phyloP scores from a whole-genome alignment of 2,329 filamentous ascomycete genomes.

The Calonectria multiphialidica region DNA sequence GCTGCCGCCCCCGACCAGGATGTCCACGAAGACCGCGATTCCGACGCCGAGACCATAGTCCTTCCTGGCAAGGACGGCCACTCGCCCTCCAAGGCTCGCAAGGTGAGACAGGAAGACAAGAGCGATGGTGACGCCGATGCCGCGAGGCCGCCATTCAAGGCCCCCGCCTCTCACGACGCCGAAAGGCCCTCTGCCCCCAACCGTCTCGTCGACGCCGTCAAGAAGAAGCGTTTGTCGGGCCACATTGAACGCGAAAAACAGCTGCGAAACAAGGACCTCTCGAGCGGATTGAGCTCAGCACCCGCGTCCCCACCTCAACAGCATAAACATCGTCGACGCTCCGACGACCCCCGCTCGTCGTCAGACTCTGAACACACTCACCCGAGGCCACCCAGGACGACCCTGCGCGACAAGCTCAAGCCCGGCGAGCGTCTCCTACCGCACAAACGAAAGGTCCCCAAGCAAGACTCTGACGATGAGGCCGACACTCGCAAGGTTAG shows the following conservation, averaged over 20 bases:
- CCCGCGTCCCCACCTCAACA: constrained; percentile 65
- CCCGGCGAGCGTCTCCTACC: constrained; percentile 60
- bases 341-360: constrained; percentile 57
- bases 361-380: constrained; percentile 69
- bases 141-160: constrained; percentile 48
- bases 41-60: constrained; percentile 80
- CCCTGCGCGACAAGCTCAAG: constrained; percentile 61
- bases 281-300: constrained; percentile 70
- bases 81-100: constrained; percentile 73
- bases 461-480: constrained; percentile 70
- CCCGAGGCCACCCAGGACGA: constrained; percentile 56
- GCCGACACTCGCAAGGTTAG: constrained; percentile 65
- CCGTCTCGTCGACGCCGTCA: constrained; percentile 50
- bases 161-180: constrained; percentile 49
- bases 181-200: constrained; percentile 51
- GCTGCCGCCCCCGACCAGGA: constrained; percentile 49
- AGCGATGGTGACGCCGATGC: constrained; percentile 66
- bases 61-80: constrained; percentile 74
- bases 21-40: constrained; percentile 68
- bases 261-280: constrained; percentile 61
- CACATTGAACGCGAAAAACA: constrained; percentile 55
- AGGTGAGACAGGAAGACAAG: constrained; percentile 74
- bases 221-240: constrained; percentile 62
- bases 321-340: constrained; percentile 48
- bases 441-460: constrained; percentile 66